phyloP scores from a whole-genome alignment of 805 yeast genomes.

The Maudiozyma pseudohumilis region DNA sequence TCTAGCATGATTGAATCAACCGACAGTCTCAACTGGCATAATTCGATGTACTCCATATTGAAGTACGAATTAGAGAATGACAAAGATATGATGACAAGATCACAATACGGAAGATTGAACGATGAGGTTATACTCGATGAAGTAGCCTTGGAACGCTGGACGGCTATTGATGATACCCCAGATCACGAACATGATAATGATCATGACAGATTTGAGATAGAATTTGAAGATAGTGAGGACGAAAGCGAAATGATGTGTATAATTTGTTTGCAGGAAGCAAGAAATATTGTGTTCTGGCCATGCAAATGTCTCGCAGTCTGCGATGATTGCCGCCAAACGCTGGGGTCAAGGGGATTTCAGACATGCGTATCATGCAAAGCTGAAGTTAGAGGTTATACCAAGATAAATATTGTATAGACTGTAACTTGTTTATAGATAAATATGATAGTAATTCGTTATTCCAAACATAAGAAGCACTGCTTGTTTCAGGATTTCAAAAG shows the following conservation, averaged over 20 bases:
- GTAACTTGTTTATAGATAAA: too few relatives aligned
- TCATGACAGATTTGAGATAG: background rate
- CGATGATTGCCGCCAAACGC: constrained; percentile 66
- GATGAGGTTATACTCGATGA: constrained; percentile 25
- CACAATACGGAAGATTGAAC: constrained; percentile 25
- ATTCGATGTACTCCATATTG: constrained; percentile 23
- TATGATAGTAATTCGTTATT: too few relatives aligned
- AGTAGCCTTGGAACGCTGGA: constrained; percentile 14
- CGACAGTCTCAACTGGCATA: constrained; percentile 19
- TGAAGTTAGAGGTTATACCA: constrained; percentile 49
- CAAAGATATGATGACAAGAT: constrained; percentile 27
- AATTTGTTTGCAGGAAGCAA: constrained; percentile 63
- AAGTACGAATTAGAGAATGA: constrained; percentile 18
- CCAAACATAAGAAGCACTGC: too few relatives aligned
- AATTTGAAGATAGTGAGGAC: background rate
- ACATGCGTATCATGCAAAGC: constrained; percentile 82
- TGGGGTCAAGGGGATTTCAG: constrained; percentile 61
- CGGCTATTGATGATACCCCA: background rate
- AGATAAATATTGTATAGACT: constrained; percentile 19
- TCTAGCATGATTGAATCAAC: constrained; percentile 11
- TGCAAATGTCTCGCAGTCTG: constrained; percentile 85
- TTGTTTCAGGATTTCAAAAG: too few relatives aligned
- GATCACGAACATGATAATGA: background rate
- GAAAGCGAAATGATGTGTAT: constrained; percentile 47
- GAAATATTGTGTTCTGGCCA: constrained; percentile 86